Evolutionary conservation across 495 filamentous ascomycete genomes (phyloP).

Genomic region (Penicillium crystallinum): DNA sequence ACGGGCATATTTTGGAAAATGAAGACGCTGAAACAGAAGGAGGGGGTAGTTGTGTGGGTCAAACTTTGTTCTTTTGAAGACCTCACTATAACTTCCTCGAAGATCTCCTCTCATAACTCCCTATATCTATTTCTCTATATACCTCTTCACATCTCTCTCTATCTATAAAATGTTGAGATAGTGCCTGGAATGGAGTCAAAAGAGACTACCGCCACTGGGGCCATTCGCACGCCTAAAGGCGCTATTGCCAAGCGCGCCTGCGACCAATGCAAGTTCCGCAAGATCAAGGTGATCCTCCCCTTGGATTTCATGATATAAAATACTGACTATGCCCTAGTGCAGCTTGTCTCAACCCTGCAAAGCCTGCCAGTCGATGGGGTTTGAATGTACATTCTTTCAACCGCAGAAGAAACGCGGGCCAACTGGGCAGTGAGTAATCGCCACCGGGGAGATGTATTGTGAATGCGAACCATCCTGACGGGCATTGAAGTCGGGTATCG

Average conservation of each 20-base stretch:
- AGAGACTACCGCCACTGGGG: conserved; percentile 13
- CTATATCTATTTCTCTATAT: too few relatives aligned
- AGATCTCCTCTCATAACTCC: too few relatives aligned
- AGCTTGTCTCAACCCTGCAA: conserved; percentile 39
- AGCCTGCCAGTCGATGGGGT: conserved; percentile 35
- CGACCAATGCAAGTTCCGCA: conserved; percentile 42
- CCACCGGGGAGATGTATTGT: too few relatives aligned
- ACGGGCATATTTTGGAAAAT: too few relatives aligned
- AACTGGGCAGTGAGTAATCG: conserved; percentile 36
- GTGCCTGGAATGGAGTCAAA: conserved; percentile 1
- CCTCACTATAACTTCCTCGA: neutral
- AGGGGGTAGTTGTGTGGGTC: conserved; percentile 5
- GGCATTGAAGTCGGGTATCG: conserved; percentile 28
- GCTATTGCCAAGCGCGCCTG: conserved; percentile 35
- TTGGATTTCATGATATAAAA: neutral
- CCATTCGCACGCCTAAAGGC: conserved; percentile 28
- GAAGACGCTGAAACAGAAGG: neutral
- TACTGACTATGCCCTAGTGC: conserved; percentile 26
- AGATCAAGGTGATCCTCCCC: conserved; percentile 33
- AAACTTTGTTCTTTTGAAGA: neutral
- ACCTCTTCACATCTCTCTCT: too few relatives aligned
- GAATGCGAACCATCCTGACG: neutral
- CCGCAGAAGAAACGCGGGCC: conserved; percentile 43
- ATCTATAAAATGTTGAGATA: too few relatives aligned
- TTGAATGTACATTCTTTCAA: conserved; percentile 43